Evolutionary conservation across 805 yeast genomes (phyloP).

Genomic region (Candida corydali): DNA sequence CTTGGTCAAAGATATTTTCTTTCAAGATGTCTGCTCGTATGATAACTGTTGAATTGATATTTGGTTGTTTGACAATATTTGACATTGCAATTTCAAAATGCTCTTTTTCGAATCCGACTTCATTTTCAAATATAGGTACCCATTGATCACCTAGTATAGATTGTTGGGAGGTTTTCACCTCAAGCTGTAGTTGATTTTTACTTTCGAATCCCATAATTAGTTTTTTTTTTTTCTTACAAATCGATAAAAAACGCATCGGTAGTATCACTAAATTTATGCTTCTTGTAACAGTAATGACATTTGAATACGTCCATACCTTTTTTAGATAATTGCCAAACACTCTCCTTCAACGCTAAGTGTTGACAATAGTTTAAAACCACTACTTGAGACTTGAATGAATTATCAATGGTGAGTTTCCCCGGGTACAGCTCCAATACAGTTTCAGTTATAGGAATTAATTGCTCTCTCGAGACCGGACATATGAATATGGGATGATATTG

Average conservation of each 20-base stretch:
- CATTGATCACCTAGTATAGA: constrained; percentile 58
- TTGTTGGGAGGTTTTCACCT: neutral
- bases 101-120: constrained; percentile 44
- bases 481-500: constrained; percentile 42
- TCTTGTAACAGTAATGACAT: constrained; percentile 44
- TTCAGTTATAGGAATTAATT: constrained; percentile 31
- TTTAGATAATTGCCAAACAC: constrained; percentile 37
- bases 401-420: constrained; percentile 8
- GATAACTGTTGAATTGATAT: constrained; percentile 87
- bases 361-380: constrained; percentile 39
- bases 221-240: constrained; percentile 10
- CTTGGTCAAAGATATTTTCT: constrained; percentile 42
- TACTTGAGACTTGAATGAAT: constrained; percentile 27
- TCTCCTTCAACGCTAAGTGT: constrained; percentile 39
- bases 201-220: neutral
- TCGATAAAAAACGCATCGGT: constrained; percentile 41
- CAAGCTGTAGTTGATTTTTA: neutral
- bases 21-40: constrained; percentile 78
- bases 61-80: constrained; percentile 76
- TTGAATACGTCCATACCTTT: constrained; percentile 37
- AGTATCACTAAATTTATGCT: constrained; percentile 35
- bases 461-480: constrained; percentile 44
- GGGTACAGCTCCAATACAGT: constrained; percentile 8
- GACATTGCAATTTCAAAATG: constrained; percentile 77
- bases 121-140: constrained; percentile 53